Base-by-base conservation (phyloP, 805 yeast genomes). In the Scheffersomyces coipomensis region DNA sequence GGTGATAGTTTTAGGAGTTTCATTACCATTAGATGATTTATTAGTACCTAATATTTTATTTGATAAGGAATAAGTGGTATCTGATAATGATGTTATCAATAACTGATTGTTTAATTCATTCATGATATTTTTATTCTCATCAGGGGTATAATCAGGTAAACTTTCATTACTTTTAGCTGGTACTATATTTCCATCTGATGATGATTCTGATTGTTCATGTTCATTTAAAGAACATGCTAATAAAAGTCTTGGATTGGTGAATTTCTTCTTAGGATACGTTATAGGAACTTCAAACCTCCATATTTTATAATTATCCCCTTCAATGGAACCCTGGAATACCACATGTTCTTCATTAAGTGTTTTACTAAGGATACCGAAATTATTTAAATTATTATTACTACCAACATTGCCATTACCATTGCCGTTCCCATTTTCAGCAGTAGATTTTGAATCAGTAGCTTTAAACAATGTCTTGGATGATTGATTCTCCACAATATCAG, bases 271-370 rank as follows among this genome's bases (percentile, higher is more conserved):
- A 1, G 71, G 68, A 40, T 65, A 64, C 4, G 47, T 47, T 9
- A 64, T 48, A 3, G 63, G 58, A 8, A 54, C 22, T 16, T 52
- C 52, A 38, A 68, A 64, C 37, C 42, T 49, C 69, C 70, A 68
- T 0, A 64, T 38, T 8, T 42, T 48, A 22, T 39, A 34, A 4
- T 21, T 25, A 12, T 46, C 48, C 13, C 40, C 33, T n/a, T 46
- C 35, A 16, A 19, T 33, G 16, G 13, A 10, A 11, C 23, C 24
- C 27, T 7, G 13, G n/a, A 25, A 38, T 19, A 32, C 30, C 27
- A 31, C 19, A 29, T 19, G 17, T 8, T 30, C 18, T 12, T 25
- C 12, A 17, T 33, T 7, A n/a, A 19, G 22, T 17, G 23, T 30
- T 19, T 30, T 37, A 27, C 18, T 39, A 6, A 37, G 15, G 9